A percentile compares a stretch with the other conserved stretches of the same genome.
These are phyloP conservation scores for Lachancea meyersii DNA, from an alignment of 805 yeast genomes.

Conservation along the genomic window DNA sequence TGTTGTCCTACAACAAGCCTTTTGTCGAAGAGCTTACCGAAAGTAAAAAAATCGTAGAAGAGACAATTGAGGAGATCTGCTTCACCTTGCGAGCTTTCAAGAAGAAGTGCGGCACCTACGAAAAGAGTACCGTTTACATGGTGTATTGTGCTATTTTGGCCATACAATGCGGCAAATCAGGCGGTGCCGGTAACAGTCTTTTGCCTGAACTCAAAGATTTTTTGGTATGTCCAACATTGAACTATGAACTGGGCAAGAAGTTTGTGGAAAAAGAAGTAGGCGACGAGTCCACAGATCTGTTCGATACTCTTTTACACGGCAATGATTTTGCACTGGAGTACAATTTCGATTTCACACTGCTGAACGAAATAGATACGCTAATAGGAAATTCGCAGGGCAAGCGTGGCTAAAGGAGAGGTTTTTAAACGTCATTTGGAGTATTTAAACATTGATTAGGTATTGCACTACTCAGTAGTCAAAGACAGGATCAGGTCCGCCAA, in stretches of 20 bases:
- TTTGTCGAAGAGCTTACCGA: slow-evolving; percentile 34
- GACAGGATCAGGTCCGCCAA: background rate
- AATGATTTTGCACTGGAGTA: slow-evolving; percentile 29
- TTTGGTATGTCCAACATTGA: too few relatives aligned
- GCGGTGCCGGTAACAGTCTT: too few relatives aligned
- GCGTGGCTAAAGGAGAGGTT: background rate
- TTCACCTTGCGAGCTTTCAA: too few relatives aligned
- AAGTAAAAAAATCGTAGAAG: slow-evolving; percentile 21
- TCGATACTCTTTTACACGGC: slow-evolving; percentile 27
- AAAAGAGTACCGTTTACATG: too few relatives aligned
- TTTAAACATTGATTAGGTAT: too few relatives aligned
- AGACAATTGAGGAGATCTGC: slow-evolving; percentile 23
- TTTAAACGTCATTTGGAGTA: too few relatives aligned
- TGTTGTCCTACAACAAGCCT: slow-evolving; percentile 53
- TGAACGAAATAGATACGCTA: slow-evolving; percentile 28
- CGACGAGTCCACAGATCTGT: slow-evolving; percentile 20
- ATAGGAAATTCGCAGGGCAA: slow-evolving; percentile 12
- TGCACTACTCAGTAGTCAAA: background rate
- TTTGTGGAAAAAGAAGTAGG: slow-evolving; percentile 15
- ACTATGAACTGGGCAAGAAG: too few relatives aligned
- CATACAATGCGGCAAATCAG: too few relatives aligned
- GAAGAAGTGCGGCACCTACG: too few relatives aligned
- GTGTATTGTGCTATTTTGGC: too few relatives aligned
- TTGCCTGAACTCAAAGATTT: too few relatives aligned
- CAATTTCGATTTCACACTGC: slow-evolving; percentile 27